Base-by-base conservation (phyloP, 441 rosid species). In the Brassica hybrid region DNA sequence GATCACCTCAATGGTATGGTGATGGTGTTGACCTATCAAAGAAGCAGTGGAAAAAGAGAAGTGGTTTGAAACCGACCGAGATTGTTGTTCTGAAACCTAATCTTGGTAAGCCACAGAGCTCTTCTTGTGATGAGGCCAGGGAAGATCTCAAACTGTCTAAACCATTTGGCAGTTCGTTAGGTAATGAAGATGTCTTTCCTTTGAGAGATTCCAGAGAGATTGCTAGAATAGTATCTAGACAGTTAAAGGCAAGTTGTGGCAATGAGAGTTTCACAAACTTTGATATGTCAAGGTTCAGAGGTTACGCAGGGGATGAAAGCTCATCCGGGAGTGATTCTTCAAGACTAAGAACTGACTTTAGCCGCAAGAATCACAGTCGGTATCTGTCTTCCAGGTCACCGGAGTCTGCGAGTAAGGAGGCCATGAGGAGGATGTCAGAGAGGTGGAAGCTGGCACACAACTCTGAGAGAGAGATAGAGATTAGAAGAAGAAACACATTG, bases 71-170 rank as follows among this genome's bases (percentile, higher is more conserved):
- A 69, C 92, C 94, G n/a, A 92, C 94, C 23, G 88, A 86, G 82
- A 94, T 94, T 83, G 94, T 92, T 81, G 93, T 94, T 68, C 83
- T 94, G 75, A 94, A 94, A 80, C 96, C 97, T 67, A 90, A 88
- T 80, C 66, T 83, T 38, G 94, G 86, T 67, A 90, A 83, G 89
- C 65, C 64, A 57, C 85, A 74, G 43, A 80, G n/a, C n/a, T n/a
- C n/a, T n/a, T n/a, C n/a, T n/a, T n/a, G n/a, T n/a, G 83, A 78
- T 82, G 80, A 79, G 50, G 76, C 73, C 45, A 84, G 71, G 59
- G 80, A 84, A 6, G 84, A 86, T 67, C 66, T 71, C 57, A 70
- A 77, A 43, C 63, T 77, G n/a, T n/a, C n/a, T n/a, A n/a, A n/a
- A n/a, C n/a, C n/a, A n/a, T n/a, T n/a, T n/a, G n/a, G n/a, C n/a